Evolutionary conservation across 2,329 filamentous ascomycete genomes (phyloP).

Genomic region (Fusarium nygamai): DNA sequence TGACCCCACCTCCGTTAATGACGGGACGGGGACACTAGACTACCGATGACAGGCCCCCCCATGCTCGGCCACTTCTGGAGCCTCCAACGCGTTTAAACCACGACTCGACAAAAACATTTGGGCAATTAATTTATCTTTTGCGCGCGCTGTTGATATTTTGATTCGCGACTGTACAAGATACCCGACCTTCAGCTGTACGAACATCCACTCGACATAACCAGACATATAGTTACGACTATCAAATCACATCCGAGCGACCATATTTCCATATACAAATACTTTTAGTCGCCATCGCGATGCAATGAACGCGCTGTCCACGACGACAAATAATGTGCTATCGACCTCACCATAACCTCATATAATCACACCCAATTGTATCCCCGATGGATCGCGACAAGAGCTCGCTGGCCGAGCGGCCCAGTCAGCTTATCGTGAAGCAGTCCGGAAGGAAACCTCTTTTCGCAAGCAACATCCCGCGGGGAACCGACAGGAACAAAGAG

Average conservation of each 20-base stretch:
- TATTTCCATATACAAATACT: background rate
- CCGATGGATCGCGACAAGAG: slow-evolving; percentile 43
- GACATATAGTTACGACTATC: slow-evolving; percentile 1
- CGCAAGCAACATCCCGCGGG: slow-evolving; percentile 35
- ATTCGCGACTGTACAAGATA: slow-evolving; percentile 17
- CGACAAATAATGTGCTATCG: slow-evolving; percentile 33
- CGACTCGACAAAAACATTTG: slow-evolving; percentile 36
- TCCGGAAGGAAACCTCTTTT: slow-evolving; percentile 56
- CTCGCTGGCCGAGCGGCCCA: slow-evolving; percentile 35
- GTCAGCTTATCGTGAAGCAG: slow-evolving; percentile 51
- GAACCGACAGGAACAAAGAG: slow-evolving; percentile 38
- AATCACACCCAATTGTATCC: background rate
- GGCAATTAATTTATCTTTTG: slow-evolving; percentile 26
- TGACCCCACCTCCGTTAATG: slow-evolving; percentile 13
- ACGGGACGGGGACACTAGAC: slow-evolving; percentile 12
- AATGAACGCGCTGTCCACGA: slow-evolving; percentile 33
- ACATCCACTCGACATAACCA: background rate
- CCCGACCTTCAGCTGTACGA: background rate
- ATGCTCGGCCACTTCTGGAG: slow-evolving; percentile 6
- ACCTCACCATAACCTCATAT: slow-evolving; percentile 18
- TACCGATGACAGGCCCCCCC: slow-evolving; percentile 5
- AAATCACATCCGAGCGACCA: background rate
- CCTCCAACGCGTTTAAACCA: slow-evolving; percentile 29
- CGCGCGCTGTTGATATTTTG: slow-evolving; percentile 30
- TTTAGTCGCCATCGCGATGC: slow-evolving; percentile 28